Percentiles rank a stretch among this genome's conserved stretches.
Evolutionary conservation across 2,329 filamentous ascomycete species (phyloP).

Genomic region (Penicillium frequentans): DNA sequence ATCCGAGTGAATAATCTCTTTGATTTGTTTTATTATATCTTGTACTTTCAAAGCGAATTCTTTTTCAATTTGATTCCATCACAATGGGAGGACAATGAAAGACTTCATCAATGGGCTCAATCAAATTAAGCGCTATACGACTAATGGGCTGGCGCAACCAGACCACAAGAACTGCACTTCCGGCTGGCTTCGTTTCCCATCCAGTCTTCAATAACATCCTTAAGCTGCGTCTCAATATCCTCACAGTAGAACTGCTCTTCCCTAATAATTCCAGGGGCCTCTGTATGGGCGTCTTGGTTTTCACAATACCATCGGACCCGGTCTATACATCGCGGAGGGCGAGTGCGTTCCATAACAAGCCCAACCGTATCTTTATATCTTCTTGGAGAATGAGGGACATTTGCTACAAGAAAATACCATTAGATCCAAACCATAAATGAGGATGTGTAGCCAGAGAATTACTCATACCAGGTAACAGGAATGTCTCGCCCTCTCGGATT

Average conservation of each 20-base stretch:
- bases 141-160: conserved; percentile 6
- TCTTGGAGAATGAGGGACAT: conserved; percentile 82
- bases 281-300: conserved; percentile 5
- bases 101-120: neutral
- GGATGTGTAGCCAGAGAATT: neutral
- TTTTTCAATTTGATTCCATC: too few species aligned
- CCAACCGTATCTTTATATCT: conserved; percentile 85
- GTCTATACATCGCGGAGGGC: conserved; percentile 69
- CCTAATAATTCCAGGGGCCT: conserved; percentile 10
- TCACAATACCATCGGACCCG: conserved; percentile 73
- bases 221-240: conserved; percentile 15
- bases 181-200: conserved; percentile 12
- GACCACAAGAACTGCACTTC: conserved; percentile 11
- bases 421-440: neutral
- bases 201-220: conserved; percentile 15
- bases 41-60: neutral
- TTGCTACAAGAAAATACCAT: neutral
- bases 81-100: too few species aligned
- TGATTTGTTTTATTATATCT: neutral
- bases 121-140: neutral
- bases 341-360: conserved; percentile 78
- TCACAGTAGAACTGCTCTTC: conserved; percentile 18
- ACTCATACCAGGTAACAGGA: conserved; percentile 15
- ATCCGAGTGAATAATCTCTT: neutral
- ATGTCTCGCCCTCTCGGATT: conserved; percentile 19